Base-by-base conservation (phyloP, 2,329 filamentous ascomycete species). In the Chrysoporthe cubensis region DNA sequence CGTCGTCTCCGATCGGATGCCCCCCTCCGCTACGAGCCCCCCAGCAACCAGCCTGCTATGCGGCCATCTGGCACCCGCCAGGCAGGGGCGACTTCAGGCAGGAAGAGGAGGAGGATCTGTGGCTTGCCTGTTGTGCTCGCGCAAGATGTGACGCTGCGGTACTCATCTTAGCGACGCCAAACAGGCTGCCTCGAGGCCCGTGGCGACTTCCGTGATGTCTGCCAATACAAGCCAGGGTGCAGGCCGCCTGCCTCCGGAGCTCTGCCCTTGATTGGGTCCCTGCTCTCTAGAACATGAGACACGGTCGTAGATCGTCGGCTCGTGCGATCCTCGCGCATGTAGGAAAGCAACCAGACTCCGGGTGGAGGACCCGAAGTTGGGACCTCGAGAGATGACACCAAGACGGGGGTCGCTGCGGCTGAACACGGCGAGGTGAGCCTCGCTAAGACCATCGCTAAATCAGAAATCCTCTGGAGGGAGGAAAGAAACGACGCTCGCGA, bases 401-500 rank as follows among this genome's bases (percentile, higher is more conserved):
- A 16, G 56, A 46, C 18, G 65, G 37, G 34, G 11, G n/a, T 58
- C 65, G 32, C 32, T 11, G 13, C 26, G 13, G 21, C 18, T 48
- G 52, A 40, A 43, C 9, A 58, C 14, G 7, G 13, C 9, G 58
- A 21, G 32, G 8, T 63, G 32, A 44, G 32, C 14, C 18, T 26
- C 4, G 59, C 13, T 50, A 59, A 66, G 61, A 43, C 46, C 34
- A 46, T 48, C 21, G 56, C 52, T 66, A 61, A 58, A 58, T 57
- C 40, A 40, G 32, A 48, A 21, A 56, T 65, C 62, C 56, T 32
- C 52, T 60, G 59, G 62, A 62, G 34, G 14, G 44, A 21, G 32
- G 56, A 46, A 64, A 57, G n/a, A 54, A 60, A 43, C 62, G 63
- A 68, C 48, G 18, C 57, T 66, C 63, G 62, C 66, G 57, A 68